Conservation (phyloP, 441 rosid genomes). For the Gossypium davidsonii region DNA sequence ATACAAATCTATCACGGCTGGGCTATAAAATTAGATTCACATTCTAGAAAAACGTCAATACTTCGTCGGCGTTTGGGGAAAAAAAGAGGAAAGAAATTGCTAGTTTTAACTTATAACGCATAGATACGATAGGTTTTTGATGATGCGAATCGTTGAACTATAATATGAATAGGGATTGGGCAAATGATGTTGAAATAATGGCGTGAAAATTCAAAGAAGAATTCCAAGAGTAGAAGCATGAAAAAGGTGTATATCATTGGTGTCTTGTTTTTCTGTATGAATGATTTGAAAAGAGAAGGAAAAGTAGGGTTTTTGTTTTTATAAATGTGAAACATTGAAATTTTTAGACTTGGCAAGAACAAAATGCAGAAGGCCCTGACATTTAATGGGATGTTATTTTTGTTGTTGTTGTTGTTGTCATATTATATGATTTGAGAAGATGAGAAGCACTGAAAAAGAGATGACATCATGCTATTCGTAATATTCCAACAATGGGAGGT, state of each 20-base stretch:
- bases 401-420: not conserved
- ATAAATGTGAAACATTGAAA: not conserved
- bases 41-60: not conserved
- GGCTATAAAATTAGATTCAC: not conserved
- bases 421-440: slow-evolving; percentile 4
- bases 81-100: no score
- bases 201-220: slow-evolving; percentile 10
- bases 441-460: slow-evolving; percentile 8
- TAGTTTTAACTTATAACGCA: not conserved
- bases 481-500: slow-evolving; percentile 12
- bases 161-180: no score
- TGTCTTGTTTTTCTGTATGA: not conserved
- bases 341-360: not conserved
- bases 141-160: not conserved
- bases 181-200: slow-evolving; percentile 7
- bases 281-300: not conserved
- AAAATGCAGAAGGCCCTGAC: not conserved
- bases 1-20: not conserved
- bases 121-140: not conserved
- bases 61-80: no score
- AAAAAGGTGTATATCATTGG: not conserved
- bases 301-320: not conserved
- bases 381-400: not conserved
- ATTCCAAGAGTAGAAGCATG: slow-evolving; percentile 16
- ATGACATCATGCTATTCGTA: slow-evolving; percentile 13